These are phyloP conservation scores for Leptographium procerum DNA, from an alignment of 2,329 filamentous ascomycete genomes.

Conservation along the genomic window DNA sequence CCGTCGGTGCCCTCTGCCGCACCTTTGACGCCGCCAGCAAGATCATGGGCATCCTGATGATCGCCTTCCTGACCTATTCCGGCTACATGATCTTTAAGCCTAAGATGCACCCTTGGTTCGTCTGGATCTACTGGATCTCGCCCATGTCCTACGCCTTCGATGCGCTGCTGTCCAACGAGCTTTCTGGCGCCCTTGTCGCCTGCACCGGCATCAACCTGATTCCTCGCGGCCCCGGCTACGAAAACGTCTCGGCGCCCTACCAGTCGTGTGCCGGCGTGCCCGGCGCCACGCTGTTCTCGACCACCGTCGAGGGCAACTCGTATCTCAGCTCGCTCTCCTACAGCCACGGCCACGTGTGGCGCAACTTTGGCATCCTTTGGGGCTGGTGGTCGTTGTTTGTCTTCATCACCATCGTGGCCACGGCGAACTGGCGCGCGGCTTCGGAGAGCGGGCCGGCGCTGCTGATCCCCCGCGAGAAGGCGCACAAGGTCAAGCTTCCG, in stretches of 20 bases:
- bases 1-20: conserved; percentile 46
- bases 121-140: conserved; percentile 56
- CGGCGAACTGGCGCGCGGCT: conserved; percentile 5
- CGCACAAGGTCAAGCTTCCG: conserved; percentile 1
- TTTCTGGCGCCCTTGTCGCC: conserved; percentile 37
- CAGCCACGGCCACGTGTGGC: conserved; percentile 48
- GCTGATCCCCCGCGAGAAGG: conserved; percentile 11
- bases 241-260: conserved; percentile 19
- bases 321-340: conserved; percentile 34
- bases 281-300: conserved; percentile 36
- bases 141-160: conserved; percentile 57
- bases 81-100: conserved; percentile 60
- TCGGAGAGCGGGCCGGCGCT: conserved; percentile 6
- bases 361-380: conserved; percentile 68
- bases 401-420: conserved; percentile 41
- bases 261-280: conserved; percentile 48
- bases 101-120: conserved; percentile 51
- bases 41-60: conserved; percentile 43
- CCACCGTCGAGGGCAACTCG: conserved; percentile 39
- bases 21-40: conserved; percentile 53
- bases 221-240: conserved; percentile 37
- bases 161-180: conserved; percentile 42
- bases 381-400: conserved; percentile 68
- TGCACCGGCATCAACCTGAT: conserved; percentile 40
- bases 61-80: conserved; percentile 55